Base-by-base conservation (phyloP, 768 basidiomycete species). In the Tricholomella constricta region DNA sequence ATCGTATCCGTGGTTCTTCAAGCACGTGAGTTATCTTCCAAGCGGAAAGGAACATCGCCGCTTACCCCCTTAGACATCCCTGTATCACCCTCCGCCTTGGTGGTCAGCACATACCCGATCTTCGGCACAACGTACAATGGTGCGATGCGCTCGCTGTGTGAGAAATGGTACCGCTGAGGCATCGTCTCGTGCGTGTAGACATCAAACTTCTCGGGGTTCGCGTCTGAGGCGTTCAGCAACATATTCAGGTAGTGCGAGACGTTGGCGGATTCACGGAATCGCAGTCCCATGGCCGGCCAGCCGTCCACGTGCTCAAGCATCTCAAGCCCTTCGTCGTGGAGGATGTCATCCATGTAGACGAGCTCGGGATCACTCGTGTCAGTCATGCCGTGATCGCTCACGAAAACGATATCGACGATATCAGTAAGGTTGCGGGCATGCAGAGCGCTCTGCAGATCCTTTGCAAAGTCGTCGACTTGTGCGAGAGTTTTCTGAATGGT, bases 321-420 rank as follows among this genome's bases (percentile, higher is more conserved):
- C 5, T 70, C 63, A 45, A 83, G 76, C 2, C 85, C 88, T 3
- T 84, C 82, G 32, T 78, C 69, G 2, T 88, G 89, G 31, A 92
- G 72, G 51, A 92, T 82, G 59, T 91, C 88, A 65, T 97, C 92
- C 48, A 97, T 76, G 68, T 87, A 91, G 29, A 95, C 71, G 43
- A 81, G 77, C 44, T 87, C 82, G 0, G 85, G 84, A 56, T 89
- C 79, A 55, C 83, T 84, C n/a, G 92, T 96, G 65, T 91, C 89
- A 1, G 84, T 87, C 90, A 93, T 94, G n/a, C 91, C 92, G 61
- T 93, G 89, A 65, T 92, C 91, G 56, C 87, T 89, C 57, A 97
- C 93, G 60, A 95, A 94, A 20, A 96, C 79, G 27, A 96, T 77
- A 65, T 97, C 91, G 11, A 94, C 86, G 17, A 95, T 89, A 41